Conservation (phyloP, 345 rosid species). For the Gossypium rotundifolium region DNA sequence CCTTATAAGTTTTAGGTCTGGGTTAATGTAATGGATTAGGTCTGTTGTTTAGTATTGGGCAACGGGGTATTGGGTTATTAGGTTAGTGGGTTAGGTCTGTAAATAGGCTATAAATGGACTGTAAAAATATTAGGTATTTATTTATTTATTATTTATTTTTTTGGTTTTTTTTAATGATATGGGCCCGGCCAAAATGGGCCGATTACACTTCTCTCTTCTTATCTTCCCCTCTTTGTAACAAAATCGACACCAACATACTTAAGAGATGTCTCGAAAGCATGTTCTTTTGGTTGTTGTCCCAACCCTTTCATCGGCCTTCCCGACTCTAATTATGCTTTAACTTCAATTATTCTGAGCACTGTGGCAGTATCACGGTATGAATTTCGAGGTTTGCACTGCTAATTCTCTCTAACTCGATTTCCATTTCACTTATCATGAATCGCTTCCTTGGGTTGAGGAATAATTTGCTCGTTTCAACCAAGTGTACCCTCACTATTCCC, state of each 20-base stretch:
- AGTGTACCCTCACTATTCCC: constrained; percentile 48
- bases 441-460: constrained; percentile 57
- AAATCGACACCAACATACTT: not conserved
- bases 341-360: constrained; percentile 5
- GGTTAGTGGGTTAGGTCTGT: no score
- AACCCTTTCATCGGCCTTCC: constrained; percentile 35
- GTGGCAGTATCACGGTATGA: constrained; percentile 30
- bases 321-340: not conserved
- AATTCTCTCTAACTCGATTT: constrained; percentile 34
- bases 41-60: no score
- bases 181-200: no score
- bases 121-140: no score
- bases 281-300: constrained; percentile 48
- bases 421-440: constrained; percentile 76
- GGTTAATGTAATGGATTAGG: no score
- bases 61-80: no score
- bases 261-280: constrained; percentile 38
- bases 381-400: constrained; percentile 35
- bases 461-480: constrained; percentile 39
- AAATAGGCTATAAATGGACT: no score
- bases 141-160: no score
- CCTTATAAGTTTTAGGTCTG: no score
- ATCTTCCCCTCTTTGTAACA: no score
- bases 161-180: no score
- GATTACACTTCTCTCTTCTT: no score